Evolutionary conservation across 495 filamentous ascomycete genomes (phyloP).

Genomic region (Hypoxylon subgilvum): DNA sequence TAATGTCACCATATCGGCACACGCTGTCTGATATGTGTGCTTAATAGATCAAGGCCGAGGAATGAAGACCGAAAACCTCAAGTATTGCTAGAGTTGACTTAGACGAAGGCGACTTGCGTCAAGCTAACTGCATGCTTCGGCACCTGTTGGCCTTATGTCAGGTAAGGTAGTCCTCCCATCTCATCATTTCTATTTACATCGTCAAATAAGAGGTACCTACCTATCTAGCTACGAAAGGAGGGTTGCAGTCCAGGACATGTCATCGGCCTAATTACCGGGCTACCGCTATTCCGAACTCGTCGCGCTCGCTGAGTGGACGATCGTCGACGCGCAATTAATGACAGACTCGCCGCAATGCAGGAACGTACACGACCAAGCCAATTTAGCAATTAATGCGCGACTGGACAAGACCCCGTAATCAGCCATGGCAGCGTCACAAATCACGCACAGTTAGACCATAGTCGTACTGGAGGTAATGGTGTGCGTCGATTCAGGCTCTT

Average conservation of each 20-base stretch:
- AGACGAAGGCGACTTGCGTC: no score
- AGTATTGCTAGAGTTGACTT: no score
- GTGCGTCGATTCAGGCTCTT: constrained; percentile 27
- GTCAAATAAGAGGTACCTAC: background rate
- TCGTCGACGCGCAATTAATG: constrained; percentile 10
- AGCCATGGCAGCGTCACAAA: constrained; percentile 21
- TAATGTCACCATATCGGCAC: no score
- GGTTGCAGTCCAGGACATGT: background rate
- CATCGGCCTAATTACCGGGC: constrained; percentile 18
- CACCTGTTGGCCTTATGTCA: no score
- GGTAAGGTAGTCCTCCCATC: background rate
- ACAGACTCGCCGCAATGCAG: constrained; percentile 27
- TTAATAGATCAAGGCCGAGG: no score
- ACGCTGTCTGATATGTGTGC: no score
- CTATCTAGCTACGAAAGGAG: no score
- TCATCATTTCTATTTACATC: background rate
- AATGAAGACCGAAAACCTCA: no score
- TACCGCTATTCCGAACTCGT: constrained; percentile 13
- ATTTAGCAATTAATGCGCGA: constrained; percentile 27
- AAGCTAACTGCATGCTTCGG: no score
- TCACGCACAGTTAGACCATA: constrained; percentile 4
- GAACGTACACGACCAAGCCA: constrained; percentile 17
- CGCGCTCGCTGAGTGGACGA: background rate
- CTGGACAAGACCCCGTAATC: constrained; percentile 18
- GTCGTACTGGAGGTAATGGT: constrained; percentile 13